Conservation (phyloP, 2,329 filamentous ascomycete genomes). For the Anthostomella pinea region DNA sequence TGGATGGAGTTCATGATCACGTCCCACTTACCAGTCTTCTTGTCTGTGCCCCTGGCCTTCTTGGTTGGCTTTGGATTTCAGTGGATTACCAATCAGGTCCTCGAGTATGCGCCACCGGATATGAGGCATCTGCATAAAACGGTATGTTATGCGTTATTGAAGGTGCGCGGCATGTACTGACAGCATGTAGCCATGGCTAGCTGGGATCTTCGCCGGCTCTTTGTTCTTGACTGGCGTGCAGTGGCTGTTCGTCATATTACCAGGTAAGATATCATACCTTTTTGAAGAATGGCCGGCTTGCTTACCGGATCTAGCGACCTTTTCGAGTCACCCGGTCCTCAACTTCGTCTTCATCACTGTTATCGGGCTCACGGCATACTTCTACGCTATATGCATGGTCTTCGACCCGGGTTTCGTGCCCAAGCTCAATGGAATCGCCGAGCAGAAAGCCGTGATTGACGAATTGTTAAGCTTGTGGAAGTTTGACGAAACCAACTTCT, state of each 20-base stretch:
- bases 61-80: constrained; percentile 69
- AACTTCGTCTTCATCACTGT: constrained; percentile 72
- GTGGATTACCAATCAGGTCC: constrained; percentile 71
- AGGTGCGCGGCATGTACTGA: constrained; percentile 7
- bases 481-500: constrained; percentile 93
- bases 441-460: constrained; percentile 86
- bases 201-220: constrained; percentile 87
- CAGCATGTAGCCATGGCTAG: constrained; percentile 72
- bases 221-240: constrained; percentile 76
- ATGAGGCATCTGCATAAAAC: constrained; percentile 91
- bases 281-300: not conserved
- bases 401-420: constrained; percentile 92
- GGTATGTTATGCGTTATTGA: constrained; percentile 45
- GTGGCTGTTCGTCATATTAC: constrained; percentile 73
- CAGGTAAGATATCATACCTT: constrained; percentile 48
- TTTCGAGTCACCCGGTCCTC: constrained; percentile 63
- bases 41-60: constrained; percentile 70
- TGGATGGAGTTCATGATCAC: constrained; percentile 69
- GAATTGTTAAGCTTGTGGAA: constrained; percentile 82
- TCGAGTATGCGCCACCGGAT: constrained; percentile 80
- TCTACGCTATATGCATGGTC: constrained; percentile 82
- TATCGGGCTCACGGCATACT: constrained; percentile 71
- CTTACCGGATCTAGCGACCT: constrained; percentile 55
- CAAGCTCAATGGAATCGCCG: constrained; percentile 82
- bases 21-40: constrained; percentile 69